A percentile compares a stretch with the other conserved stretches of the same genome.
Conservation (phyloP, 2,329 filamentous ascomycete genomes). For the Chlorencoelia australis region DNA sequence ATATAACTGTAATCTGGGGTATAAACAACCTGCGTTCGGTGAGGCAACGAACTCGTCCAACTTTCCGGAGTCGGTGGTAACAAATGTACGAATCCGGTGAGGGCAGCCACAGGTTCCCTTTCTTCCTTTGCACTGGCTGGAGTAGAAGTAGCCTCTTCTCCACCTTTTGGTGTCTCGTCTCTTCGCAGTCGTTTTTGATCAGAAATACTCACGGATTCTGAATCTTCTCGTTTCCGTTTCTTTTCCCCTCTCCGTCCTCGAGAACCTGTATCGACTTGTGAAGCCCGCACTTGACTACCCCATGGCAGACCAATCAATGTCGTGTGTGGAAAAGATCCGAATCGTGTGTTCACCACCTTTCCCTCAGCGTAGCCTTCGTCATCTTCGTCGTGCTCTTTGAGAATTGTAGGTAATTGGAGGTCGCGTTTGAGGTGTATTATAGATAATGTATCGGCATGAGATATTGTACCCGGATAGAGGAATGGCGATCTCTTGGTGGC, state of each 20-base stretch:
- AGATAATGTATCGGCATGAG: constrained; percentile 58
- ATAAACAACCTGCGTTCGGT: constrained; percentile 79
- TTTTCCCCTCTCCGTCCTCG: constrained; percentile 56
- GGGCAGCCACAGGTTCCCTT: constrained; percentile 43
- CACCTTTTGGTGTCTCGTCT: constrained; percentile 7
- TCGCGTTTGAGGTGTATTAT: constrained; percentile 86
- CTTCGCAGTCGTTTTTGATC: constrained; percentile 7
- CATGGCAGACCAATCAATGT: constrained; percentile 71
- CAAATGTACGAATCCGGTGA: constrained; percentile 67
- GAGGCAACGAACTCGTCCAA: constrained; percentile 71
- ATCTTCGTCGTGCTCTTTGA: constrained; percentile 50
- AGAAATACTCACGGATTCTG: constrained; percentile 19
- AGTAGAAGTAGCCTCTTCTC: constrained; percentile 12
- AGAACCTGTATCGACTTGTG: constrained; percentile 84
- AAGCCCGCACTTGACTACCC: constrained; percentile 87
- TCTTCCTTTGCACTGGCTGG: constrained; percentile 25
- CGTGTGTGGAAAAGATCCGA: constrained; percentile 79
- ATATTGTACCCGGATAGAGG: constrained; percentile 55
- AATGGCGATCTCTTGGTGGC: constrained; percentile 56
- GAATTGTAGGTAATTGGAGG: constrained; percentile 65
- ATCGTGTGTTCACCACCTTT: constrained; percentile 80
- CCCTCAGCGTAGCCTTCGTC: constrained; percentile 67
- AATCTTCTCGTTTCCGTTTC: constrained; percentile 34
- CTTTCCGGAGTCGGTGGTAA: constrained; percentile 71
- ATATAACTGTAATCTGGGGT: constrained; percentile 82